These are phyloP conservation scores for Phytophthora vignae DNA, from an alignment of 352 stramenopile species.

Conservation along the genomic window DNA sequence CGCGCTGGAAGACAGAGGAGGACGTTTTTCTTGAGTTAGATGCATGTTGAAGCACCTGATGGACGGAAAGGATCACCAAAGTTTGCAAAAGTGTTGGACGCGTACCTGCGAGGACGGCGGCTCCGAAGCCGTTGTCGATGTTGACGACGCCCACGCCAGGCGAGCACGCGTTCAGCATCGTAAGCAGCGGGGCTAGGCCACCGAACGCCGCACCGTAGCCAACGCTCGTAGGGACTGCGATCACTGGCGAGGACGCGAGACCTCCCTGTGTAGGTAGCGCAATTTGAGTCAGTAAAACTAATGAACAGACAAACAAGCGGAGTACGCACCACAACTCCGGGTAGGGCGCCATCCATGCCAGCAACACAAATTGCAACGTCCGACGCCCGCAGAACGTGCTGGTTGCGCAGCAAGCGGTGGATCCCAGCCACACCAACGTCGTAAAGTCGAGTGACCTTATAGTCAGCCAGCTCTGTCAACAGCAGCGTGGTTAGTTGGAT, in stretches of 20 bases:
- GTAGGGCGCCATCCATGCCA: constrained; percentile 98
- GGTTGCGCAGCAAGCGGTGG: constrained; percentile 91
- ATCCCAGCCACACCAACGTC: constrained; percentile 96
- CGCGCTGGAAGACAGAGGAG: constrained; percentile 30
- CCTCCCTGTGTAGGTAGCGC: constrained; percentile 56
- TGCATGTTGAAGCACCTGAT: constrained; percentile 13
- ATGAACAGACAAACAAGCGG: background rate
- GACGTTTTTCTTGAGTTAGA: constrained; percentile 17
- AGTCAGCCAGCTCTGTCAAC: constrained; percentile 86
- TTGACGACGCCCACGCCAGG: constrained; percentile 99
- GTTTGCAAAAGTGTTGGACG: background rate
- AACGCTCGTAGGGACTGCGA: constrained; percentile 94
- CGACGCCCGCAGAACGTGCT: constrained; percentile 83
- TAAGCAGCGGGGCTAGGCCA: constrained; percentile 95
- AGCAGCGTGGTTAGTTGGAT: constrained; percentile 2
- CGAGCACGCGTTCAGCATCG: constrained; percentile 98
- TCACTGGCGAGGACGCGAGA: constrained; percentile 82
- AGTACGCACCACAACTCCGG: constrained; percentile 93
- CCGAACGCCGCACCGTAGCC: constrained; percentile 91
- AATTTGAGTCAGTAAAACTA: constrained; percentile 1
- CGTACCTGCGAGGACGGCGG: constrained; percentile 92
- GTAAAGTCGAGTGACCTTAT: constrained; percentile 85
- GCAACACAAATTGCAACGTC: constrained; percentile 96
- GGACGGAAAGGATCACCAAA: background rate
- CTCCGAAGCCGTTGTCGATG: constrained; percentile 99